Evolutionary conservation across 2,329 filamentous ascomycete genomes (phyloP).

Genomic region (Diplodia scrobiculata): DNA sequence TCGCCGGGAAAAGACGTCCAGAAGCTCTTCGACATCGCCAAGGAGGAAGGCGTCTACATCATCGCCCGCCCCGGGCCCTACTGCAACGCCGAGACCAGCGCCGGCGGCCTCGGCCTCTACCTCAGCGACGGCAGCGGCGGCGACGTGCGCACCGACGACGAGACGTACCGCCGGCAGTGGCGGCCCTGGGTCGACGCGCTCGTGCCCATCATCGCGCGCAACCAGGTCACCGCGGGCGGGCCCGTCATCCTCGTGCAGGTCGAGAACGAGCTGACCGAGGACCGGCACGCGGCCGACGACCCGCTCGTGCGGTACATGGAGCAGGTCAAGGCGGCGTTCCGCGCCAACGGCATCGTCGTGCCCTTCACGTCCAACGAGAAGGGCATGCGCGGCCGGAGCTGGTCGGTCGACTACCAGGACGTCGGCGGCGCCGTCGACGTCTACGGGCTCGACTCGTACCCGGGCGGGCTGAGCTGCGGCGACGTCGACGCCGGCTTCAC

Average conservation of each 20-base stretch:
- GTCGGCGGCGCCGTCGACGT: conserved; percentile 60
- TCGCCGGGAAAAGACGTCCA: conserved; percentile 59
- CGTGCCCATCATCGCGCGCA: conserved; percentile 54
- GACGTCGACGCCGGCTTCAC: conserved; percentile 59
- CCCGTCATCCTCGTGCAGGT: conserved; percentile 61
- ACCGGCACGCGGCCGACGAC: conserved; percentile 47
- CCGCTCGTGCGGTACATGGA: conserved; percentile 60
- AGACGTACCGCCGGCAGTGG: conserved; percentile 57
- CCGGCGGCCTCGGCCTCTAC: conserved; percentile 65
- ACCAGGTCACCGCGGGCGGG: conserved; percentile 58
- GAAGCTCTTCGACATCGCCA: conserved; percentile 56
- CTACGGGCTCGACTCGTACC: conserved; percentile 58
- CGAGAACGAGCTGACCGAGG: conserved; percentile 57
- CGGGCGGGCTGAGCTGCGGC: conserved; percentile 59
- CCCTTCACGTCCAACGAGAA: conserved; percentile 63
- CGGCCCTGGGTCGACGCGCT: conserved; percentile 57
- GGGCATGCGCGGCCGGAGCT: conserved; percentile 60
- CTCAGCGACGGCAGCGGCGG: conserved; percentile 63
- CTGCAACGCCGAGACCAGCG: conserved; percentile 65
- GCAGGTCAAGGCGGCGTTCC: conserved; percentile 55
- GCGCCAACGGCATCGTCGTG: conserved; percentile 61
- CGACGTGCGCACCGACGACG: conserved; percentile 55
- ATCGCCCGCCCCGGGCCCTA: conserved; percentile 63
- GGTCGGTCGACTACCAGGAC: conserved; percentile 63
- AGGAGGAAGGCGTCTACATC: conserved; percentile 58